Evolutionary conservation across 192 early-diverging fungal genomes (phyloP), one percentile per base, ranked within the genome.

Genomic region (Linnemannia schmuckeri): DNA sequence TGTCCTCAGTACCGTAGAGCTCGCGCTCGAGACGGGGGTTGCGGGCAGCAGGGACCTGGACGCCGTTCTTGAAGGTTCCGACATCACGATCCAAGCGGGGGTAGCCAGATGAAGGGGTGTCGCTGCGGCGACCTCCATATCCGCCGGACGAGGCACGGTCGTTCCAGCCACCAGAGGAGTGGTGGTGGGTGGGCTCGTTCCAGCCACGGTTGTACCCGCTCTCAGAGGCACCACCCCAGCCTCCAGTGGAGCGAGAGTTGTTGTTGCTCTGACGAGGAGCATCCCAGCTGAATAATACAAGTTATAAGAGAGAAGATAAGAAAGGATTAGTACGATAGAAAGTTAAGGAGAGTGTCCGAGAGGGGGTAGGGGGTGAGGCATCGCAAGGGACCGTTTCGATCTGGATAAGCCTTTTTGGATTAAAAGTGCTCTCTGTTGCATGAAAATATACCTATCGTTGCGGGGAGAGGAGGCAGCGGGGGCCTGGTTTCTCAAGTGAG

Each of bases 21-120:
- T 96, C 95, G 27, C 86, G 72, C 89, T 99, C 98, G 40, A 96
- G 80, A 70, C 95, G 93, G 77, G 93, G 92, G 91, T 97, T 96
- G 78, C 93, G 92, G 83, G 93, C 89, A 33, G 94, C 94, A 72
- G 96, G 91, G 81, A 96, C 92, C 81, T 96, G 95, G 88, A 93
- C 94, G 88, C 95, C 96, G 76, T 96, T 84, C 87, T 82, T 88
- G 81, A 82, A 84, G 42, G 76, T 81, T 33, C 85, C 91, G 74
- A 85, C 86, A 66, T 81, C 88, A n/a, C 89, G 88, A 18, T 81
- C 87, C 40, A 85, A 72, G 35, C 91, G 91, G 49, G 88, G 79
- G 76, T 87, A 89, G 46, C 92, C 83, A 71, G 90, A 91, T 22
- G 88, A 71, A 24, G 81, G 61, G n/a, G 75, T 54, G 66, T 81